phyloP scores from a whole-genome alignment of 345 rosid species.

The Stellera chamaejasme region DNA sequence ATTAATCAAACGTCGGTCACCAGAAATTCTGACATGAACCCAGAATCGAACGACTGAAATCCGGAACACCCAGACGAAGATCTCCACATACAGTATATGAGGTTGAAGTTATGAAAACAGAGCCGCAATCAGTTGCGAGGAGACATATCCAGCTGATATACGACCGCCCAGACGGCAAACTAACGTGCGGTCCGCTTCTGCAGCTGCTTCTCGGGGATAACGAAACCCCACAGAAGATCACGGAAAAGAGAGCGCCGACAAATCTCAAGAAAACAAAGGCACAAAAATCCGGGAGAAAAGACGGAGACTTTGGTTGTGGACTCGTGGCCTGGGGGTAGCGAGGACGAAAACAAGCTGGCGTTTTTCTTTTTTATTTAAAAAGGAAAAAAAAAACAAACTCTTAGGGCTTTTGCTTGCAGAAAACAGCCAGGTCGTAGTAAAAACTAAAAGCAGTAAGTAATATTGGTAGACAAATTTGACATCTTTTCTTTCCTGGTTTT shows the following conservation, averaged over 20 bases:
- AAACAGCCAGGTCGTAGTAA: too few species aligned
- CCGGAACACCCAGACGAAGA: conserved; percentile 3
- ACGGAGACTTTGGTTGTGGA: too few species aligned
- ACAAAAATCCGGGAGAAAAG: too few species aligned
- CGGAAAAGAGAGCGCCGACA: background rate
- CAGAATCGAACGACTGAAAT: conserved; percentile 6
- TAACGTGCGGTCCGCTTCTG: conserved; percentile 25
- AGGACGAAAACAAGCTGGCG: too few species aligned
- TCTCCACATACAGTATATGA: conserved; percentile 11
- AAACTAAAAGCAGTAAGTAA: too few species aligned
- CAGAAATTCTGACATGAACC: conserved; percentile 10
- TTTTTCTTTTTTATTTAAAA: too few species aligned
- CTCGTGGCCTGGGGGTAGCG: too few species aligned
- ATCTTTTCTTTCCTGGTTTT: too few species aligned
- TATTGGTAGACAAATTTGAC: too few species aligned
- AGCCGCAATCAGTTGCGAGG: conserved; percentile 5
- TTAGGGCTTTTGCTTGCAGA: too few species aligned
- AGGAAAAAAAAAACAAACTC: too few species aligned
- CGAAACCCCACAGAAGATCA: background rate
- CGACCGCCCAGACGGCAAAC: conserved; percentile 27
- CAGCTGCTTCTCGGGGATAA: conserved; percentile 15
- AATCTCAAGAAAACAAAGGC: background rate
- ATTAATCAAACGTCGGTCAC: background rate
- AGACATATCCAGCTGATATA: conserved; percentile 24
- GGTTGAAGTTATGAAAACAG: background rate